phyloP scores from a whole-genome alignment of 208 protist genomes.

The Trypanosoma scelopori region DNA sequence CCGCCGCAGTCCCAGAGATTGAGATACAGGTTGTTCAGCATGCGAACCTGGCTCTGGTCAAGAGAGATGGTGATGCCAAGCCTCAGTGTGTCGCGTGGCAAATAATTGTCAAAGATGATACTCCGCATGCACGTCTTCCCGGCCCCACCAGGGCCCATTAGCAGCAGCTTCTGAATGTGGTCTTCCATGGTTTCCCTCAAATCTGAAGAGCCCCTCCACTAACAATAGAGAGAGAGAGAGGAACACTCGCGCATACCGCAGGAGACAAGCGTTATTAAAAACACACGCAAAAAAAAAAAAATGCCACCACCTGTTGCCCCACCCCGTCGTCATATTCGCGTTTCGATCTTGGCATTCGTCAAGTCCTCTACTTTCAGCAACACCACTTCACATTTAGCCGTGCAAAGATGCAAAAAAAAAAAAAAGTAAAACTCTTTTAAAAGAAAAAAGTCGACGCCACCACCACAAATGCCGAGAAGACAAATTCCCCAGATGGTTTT shows the following conservation, averaged over 20 bases:
- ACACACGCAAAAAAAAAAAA: slow-evolving; percentile 16
- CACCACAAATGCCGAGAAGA: slow-evolving; percentile 18
- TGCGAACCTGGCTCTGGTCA: slow-evolving; percentile 98
- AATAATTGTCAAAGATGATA: slow-evolving; percentile 99
- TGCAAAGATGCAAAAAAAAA: not conserved
- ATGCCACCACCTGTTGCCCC: no score
- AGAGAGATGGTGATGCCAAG: slow-evolving; percentile 96
- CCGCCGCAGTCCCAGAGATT: slow-evolving; percentile 99
- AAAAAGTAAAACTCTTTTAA: no score
- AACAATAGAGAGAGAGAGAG: slow-evolving; percentile 11
- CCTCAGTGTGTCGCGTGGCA: slow-evolving; percentile 93
- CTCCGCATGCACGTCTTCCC: slow-evolving; percentile 99
- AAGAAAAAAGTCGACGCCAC: not conserved
- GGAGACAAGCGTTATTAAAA: no score
- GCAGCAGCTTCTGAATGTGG: slow-evolving; percentile 93
- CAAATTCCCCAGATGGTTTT: slow-evolving; percentile 11
- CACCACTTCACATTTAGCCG: no score
- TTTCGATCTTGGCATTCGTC: no score
- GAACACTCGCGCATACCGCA: no score
- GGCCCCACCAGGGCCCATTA: slow-evolving; percentile 94
- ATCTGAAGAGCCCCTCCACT: not conserved
- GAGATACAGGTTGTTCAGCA: slow-evolving; percentile 98
- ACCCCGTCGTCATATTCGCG: no score
- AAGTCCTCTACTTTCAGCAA: no score
- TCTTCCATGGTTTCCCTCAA: slow-evolving; percentile 46